phyloP scores from a whole-genome alignment of 164 flowering plant species.

The Vitis vinifera region ASM3070453v1 NC_081811.1:25797501-25798000 shows the following conservation, averaged over 20 bases:
- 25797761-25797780: constrained; percentile 17
- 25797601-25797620: neutral
- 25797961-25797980: constrained; percentile 43
- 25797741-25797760: constrained; percentile 13
- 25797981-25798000: constrained; percentile 36
- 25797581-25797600: neutral
- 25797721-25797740: constrained; percentile 15
- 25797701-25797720: constrained; percentile 11
- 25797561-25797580: neutral
- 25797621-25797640: neutral
- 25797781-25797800: neutral
- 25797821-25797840: neutral
- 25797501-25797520: neutral
- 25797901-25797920: constrained; percentile 1
- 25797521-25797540: neutral
- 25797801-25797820: constrained; percentile 6
- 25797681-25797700: neutral
- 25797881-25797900: constrained; percentile 4
- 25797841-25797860: neutral
- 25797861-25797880: neutral
- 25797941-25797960: constrained; percentile 29
- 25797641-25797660: neutral
- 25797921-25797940: constrained; percentile 20
- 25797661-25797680: neutral
- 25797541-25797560: neutral